phyloP scores from a whole-genome alignment of 2,329 filamentous ascomycete species.

The Diaporthe sp. region DNA sequence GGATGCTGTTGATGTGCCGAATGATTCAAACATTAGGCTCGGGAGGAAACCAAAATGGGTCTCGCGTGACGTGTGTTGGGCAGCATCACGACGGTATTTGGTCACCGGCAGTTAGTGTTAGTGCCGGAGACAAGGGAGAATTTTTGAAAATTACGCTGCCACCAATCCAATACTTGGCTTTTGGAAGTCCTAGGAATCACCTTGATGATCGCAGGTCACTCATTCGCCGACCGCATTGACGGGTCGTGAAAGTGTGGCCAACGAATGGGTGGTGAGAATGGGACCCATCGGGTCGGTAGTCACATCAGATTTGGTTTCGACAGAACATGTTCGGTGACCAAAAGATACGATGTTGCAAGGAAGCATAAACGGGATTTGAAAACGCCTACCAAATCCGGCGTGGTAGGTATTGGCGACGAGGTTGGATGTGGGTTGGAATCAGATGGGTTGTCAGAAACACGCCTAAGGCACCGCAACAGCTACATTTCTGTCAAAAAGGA shows the following conservation, averaged over 20 bases:
- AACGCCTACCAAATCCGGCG: not conserved
- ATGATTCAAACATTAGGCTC: not conserved
- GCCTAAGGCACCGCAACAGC: slow-evolving; percentile 3
- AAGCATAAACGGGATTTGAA: not conserved
- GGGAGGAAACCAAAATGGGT: not conserved
- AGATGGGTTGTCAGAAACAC: slow-evolving; percentile 4
- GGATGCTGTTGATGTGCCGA: not conserved
- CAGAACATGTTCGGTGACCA: not conserved
- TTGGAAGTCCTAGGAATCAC: not conserved
- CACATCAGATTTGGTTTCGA: not conserved
- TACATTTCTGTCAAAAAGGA: slow-evolving; percentile 17
- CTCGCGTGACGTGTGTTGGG: not conserved
- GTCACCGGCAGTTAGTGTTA: not conserved
- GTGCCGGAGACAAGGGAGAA: not conserved
- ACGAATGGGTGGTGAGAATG: not conserved
- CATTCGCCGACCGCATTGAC: not conserved
- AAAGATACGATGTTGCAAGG: not conserved
- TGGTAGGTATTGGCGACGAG: not conserved
- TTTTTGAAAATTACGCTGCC: not conserved
- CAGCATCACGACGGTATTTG: not conserved
- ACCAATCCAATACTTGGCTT: not conserved
- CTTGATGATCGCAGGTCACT: not conserved
- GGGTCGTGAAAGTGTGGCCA: not conserved
- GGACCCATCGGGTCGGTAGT: not conserved
- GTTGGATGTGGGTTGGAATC: not conserved